These are phyloP conservation scores for Fusarium dimerum DNA, from an alignment of 2,329 filamentous ascomycete genomes.

Conservation along the genomic window DNA sequence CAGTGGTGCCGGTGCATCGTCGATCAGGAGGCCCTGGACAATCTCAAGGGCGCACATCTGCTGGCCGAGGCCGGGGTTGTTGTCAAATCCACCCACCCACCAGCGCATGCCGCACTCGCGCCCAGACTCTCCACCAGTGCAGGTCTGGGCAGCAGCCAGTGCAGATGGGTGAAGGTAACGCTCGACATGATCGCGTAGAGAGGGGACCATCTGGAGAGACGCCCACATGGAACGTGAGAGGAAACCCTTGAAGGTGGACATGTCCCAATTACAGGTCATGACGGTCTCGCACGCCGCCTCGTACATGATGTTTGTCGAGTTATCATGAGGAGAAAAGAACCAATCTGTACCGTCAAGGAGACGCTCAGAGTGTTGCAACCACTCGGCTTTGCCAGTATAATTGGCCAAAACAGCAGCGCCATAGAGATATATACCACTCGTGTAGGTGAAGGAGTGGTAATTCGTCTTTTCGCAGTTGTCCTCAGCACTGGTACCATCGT, in stretches of 20 bases:
- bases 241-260: slow-evolving; percentile 69
- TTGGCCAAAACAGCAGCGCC: slow-evolving; percentile 67
- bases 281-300: slow-evolving; percentile 66
- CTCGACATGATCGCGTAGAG: slow-evolving; percentile 49
- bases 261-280: slow-evolving; percentile 60
- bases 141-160: slow-evolving; percentile 55
- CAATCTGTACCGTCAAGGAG: slow-evolving; percentile 53
- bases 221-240: slow-evolving; percentile 65
- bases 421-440: slow-evolving; percentile 65
- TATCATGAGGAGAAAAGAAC: slow-evolving; percentile 56
- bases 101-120: slow-evolving; percentile 63
- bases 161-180: slow-evolving; percentile 53
- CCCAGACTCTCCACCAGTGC: slow-evolving; percentile 55
- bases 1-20: slow-evolving; percentile 46
- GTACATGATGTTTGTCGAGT: slow-evolving; percentile 61
- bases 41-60: slow-evolving; percentile 66
- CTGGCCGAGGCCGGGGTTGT: slow-evolving; percentile 57
- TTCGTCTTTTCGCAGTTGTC: slow-evolving; percentile 56
- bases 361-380: slow-evolving; percentile 53
- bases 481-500: slow-evolving; percentile 60
- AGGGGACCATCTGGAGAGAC: slow-evolving; percentile 57
- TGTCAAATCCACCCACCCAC: slow-evolving; percentile 60
- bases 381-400: slow-evolving; percentile 52
- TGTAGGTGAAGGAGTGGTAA: slow-evolving; percentile 64
- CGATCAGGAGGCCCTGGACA: slow-evolving; percentile 59